A percentile compares a stretch with the other conserved stretches of the same genome.
These are phyloP conservation scores for Colletotrichum karsti DNA, from an alignment of 2,329 filamentous ascomycete genomes.

Conservation along the genomic window DNA sequence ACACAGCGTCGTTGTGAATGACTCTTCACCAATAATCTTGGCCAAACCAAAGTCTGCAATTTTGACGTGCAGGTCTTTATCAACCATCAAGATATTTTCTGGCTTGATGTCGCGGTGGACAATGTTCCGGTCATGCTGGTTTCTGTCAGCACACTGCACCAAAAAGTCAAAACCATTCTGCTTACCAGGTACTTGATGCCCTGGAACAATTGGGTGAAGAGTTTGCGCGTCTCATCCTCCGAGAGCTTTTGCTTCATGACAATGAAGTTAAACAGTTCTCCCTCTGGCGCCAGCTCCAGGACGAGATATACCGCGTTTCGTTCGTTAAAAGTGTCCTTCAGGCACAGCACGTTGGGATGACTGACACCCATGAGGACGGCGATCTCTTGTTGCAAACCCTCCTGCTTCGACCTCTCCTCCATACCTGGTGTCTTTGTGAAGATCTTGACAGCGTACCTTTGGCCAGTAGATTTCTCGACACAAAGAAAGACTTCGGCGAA, in stretches of 20 bases:
- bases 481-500: conserved; percentile 95
- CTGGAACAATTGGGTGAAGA: conserved; percentile 92
- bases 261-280: conserved; percentile 96
- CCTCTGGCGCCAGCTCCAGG: conserved; percentile 88
- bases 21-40: conserved; percentile 98
- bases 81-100: conserved; percentile 90
- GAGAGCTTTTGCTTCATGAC: conserved; percentile 88
- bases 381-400: conserved; percentile 93
- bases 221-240: conserved; percentile 83
- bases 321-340: conserved; percentile 96
- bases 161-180: conserved; percentile 23
- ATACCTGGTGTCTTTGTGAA: conserved; percentile 87
- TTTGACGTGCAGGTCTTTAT: conserved; percentile 88
- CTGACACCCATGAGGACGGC: conserved; percentile 97
- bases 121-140: conserved; percentile 93
- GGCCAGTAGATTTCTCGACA: conserved; percentile 83
- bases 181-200: conserved; percentile 94
- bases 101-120: conserved; percentile 98
- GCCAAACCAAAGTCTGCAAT: conserved; percentile 96
- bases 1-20: conserved; percentile 94
- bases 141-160: conserved; percentile 35
- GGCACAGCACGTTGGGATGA: conserved; percentile 89
- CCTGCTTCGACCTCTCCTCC: conserved; percentile 84
- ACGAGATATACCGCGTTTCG: conserved; percentile 90
- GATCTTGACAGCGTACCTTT: conserved; percentile 90